A percentile compares a stretch with the other conserved stretches of the same genome.
These are phyloP conservation scores for Pisolithus orientalis DNA, from an alignment of 768 basidiomycete species.

Conservation along the genomic window DNA sequence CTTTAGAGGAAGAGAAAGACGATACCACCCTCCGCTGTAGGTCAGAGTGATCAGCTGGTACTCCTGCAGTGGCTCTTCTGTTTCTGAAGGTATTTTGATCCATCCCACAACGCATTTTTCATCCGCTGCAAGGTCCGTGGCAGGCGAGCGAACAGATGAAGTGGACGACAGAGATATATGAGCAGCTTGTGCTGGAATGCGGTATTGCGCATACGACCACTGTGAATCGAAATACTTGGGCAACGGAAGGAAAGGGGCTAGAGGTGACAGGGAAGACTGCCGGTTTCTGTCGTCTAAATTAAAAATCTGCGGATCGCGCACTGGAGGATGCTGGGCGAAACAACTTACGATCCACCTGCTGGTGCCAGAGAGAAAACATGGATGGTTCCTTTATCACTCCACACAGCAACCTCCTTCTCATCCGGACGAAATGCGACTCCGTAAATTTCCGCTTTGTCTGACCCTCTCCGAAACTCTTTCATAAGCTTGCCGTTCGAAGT, in stretches of 20 bases:
- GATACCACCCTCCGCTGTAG: constrained; percentile 89
- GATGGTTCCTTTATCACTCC: constrained; percentile 94
- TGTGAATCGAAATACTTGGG: constrained; percentile 93
- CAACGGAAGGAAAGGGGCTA: constrained; percentile 74
- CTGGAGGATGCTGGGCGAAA: constrained; percentile 1
- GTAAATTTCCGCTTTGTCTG: constrained; percentile 88
- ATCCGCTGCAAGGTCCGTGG: constrained; percentile 64
- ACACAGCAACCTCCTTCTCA: constrained; percentile 81
- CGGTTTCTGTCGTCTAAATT: constrained; percentile 54
- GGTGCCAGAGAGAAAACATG: constrained; percentile 77
- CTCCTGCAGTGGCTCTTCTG: constrained; percentile 35
- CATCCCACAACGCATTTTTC: constrained; percentile 86
- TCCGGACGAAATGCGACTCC: constrained; percentile 84
- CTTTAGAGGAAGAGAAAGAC: constrained; percentile 54
- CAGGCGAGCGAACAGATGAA: constrained; percentile 47
- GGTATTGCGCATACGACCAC: constrained; percentile 93
- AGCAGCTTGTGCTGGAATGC: constrained; percentile 78
- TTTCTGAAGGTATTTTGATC: constrained; percentile 49
- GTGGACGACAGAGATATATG: constrained; percentile 75
- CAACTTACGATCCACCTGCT: constrained; percentile 59
- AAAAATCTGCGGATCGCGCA: constrained; percentile 4
- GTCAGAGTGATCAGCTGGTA: constrained; percentile 83
- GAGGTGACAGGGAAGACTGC: constrained; percentile 74
- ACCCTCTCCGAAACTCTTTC: constrained; percentile 77
- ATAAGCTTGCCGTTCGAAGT: constrained; percentile 63